These are phyloP conservation scores for Cordia subcordata DNA, from an alignment of 257 asterid genomes.

Conservation along the genomic window DNA sequence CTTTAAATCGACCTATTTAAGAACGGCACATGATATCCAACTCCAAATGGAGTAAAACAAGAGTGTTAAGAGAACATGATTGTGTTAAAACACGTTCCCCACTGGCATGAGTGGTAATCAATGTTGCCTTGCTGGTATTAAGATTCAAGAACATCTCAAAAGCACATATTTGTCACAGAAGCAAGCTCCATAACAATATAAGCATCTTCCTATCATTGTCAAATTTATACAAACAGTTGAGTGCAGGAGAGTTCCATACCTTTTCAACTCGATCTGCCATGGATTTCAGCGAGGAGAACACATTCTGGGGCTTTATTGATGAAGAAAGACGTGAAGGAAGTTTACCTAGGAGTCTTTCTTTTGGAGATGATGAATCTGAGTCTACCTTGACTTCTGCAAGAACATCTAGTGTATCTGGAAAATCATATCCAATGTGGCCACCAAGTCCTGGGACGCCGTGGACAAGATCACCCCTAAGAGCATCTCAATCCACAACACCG, in stretches of 20 bases:
- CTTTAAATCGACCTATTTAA: neutral
- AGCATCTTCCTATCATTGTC: neutral
- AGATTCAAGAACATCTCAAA: neutral
- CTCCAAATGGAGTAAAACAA: neutral
- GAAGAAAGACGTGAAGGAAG: slow-evolving; percentile 39
- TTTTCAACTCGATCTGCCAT: slow-evolving; percentile 24
- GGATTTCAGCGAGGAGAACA: slow-evolving; percentile 37
- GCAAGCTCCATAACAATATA: neutral
- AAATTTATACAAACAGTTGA: neutral
- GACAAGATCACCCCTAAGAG: slow-evolving; percentile 44
- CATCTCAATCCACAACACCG: slow-evolving; percentile 24
- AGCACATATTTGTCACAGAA: neutral
- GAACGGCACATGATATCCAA: neutral
- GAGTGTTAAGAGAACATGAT: neutral
- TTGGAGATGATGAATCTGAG: slow-evolving; percentile 34
- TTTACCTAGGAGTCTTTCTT: slow-evolving; percentile 47
- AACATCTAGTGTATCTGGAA: slow-evolving; percentile 59
- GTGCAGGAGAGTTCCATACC: neutral
- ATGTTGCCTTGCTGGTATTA: neutral
- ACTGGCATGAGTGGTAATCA: neutral
- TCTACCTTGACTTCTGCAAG: slow-evolving; percentile 40
- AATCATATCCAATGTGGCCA: slow-evolving; percentile 31
- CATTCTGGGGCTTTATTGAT: slow-evolving; percentile 36
- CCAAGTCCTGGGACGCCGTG: slow-evolving; percentile 55
- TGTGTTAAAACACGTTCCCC: neutral